Conservation (phyloP, 305 asterid species). For the Coffea humblotiana region DNA sequence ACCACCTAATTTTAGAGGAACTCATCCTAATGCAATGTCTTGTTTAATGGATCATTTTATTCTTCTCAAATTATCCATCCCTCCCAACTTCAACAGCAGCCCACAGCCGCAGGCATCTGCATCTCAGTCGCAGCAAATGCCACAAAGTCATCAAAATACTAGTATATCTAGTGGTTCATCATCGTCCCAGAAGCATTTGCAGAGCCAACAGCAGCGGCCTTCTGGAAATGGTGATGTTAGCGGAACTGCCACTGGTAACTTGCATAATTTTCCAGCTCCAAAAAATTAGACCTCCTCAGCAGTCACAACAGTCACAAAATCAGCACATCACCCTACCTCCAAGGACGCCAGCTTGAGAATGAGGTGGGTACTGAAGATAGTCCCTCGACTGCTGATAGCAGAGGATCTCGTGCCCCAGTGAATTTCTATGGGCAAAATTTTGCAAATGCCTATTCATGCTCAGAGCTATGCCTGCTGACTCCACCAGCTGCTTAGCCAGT, state of each 20-base stretch:
- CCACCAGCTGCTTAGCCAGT: conserved; percentile 46
- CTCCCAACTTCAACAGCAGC: conserved; percentile 63
- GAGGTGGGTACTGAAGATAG: conserved; percentile 63
- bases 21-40: conserved; percentile 80
- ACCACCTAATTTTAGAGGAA: conserved; percentile 64
- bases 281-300: conserved; percentile 49
- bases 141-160: conserved; percentile 54
- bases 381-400: conserved; percentile 55
- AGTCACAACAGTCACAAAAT: conserved; percentile 40
- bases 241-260: conserved; percentile 37
- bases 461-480: conserved; percentile 69
- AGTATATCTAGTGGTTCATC: conserved; percentile 58
- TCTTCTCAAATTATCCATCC: conserved; percentile 86
- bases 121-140: conserved; percentile 47
- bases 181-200: conserved; percentile 76
- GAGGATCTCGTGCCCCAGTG: conserved; percentile 56
- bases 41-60: conserved; percentile 85
- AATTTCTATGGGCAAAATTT: conserved; percentile 70
- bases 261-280: conserved; percentile 52
- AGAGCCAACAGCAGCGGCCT: conserved; percentile 55
- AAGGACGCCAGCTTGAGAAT: conserved; percentile 53
- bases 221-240: conserved; percentile 39
- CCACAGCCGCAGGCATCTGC: conserved; percentile 37
- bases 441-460: conserved; percentile 59
- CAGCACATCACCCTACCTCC: conserved; percentile 40